Percentiles rank a stretch among this genome's conserved stretches.
Evolutionary conservation across 2,329 filamentous ascomycete species (phyloP).

Genomic region (Aquanectria penicillioides): DNA sequence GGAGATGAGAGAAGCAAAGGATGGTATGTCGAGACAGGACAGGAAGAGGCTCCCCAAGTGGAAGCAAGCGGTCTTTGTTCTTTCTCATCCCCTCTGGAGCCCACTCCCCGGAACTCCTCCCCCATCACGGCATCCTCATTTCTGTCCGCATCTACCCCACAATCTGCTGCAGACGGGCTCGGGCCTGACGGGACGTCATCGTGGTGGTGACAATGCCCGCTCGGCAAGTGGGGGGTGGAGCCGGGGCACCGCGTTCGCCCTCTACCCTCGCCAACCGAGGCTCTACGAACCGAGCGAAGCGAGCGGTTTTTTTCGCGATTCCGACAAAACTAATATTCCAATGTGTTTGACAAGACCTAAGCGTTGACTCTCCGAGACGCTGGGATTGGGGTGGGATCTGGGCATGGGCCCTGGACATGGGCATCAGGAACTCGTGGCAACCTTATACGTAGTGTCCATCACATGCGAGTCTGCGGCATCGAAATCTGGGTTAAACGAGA

Average conservation of each 20-base stretch:
- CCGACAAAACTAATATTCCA: too few species aligned
- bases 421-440: too few species aligned
- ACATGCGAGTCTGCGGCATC: too few species aligned
- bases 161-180: neutral
- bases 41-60: neutral
- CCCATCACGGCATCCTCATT: conserved; percentile 13
- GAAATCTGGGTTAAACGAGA: neutral
- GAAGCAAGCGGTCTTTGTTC: conserved; percentile 9
- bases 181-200: neutral
- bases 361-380: neutral
- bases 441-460: too few species aligned
- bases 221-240: conserved; percentile 24
- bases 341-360: neutral
- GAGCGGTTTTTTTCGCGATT: too few species aligned
- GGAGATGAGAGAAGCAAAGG: neutral
- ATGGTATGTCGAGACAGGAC: neutral
- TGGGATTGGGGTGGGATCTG: neutral
- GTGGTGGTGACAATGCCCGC: conserved; percentile 1
- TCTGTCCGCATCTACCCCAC: conserved; percentile 5
- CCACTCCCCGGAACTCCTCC: conserved; percentile 20
- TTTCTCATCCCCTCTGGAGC: neutral
- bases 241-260: neutral
- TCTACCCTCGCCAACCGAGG: neutral
- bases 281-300: too few species aligned
- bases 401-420: too few species aligned